These are phyloP conservation scores for Backusella sp. DNA, from an alignment of 192 early-diverging fungal species.

Conservation along the genomic window DNA sequence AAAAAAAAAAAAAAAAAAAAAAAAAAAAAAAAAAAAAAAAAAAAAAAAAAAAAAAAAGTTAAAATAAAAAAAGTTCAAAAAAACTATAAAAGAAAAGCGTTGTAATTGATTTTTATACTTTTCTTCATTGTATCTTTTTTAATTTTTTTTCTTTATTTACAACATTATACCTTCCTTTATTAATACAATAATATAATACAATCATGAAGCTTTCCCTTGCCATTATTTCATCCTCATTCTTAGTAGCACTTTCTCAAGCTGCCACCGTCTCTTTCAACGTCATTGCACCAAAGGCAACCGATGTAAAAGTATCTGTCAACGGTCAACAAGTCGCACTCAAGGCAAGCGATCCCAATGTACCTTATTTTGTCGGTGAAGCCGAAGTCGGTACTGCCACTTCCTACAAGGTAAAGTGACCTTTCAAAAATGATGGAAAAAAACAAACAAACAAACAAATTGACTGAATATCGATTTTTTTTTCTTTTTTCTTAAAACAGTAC, in stretches of 20 bases:
- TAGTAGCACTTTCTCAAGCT: slow-evolving; percentile 27
- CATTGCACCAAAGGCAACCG: slow-evolving; percentile 39
- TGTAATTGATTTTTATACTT: background rate
- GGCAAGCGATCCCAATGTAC: slow-evolving; percentile 35
- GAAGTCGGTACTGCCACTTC: slow-evolving; percentile 22
- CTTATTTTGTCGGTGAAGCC: slow-evolving; percentile 38
- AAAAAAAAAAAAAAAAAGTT: background rate
- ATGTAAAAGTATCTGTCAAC: slow-evolving; percentile 39
- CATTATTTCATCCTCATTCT: slow-evolving; percentile 5
- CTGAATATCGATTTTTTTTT: background rate
- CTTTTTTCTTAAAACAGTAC: slow-evolving; percentile 20
- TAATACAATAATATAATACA: background rate
- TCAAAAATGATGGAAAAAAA: background rate
- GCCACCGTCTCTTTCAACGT: slow-evolving; percentile 40
- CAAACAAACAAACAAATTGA: background rate
- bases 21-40: background rate
- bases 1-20: background rate
- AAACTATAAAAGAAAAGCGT: background rate
- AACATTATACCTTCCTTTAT: background rate
- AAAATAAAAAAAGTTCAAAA: background rate
- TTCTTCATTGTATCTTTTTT: background rate
- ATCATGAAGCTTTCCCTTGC: slow-evolving; percentile 22
- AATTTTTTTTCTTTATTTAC: background rate
- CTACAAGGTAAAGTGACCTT: slow-evolving; percentile 35
- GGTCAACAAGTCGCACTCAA: slow-evolving; percentile 31